Evolutionary conservation across 371 early-diverging fungal species (phyloP), one percentile per base, ranked within the genome.

Genomic region (Thermomucor indicae-seudaticae): DNA sequence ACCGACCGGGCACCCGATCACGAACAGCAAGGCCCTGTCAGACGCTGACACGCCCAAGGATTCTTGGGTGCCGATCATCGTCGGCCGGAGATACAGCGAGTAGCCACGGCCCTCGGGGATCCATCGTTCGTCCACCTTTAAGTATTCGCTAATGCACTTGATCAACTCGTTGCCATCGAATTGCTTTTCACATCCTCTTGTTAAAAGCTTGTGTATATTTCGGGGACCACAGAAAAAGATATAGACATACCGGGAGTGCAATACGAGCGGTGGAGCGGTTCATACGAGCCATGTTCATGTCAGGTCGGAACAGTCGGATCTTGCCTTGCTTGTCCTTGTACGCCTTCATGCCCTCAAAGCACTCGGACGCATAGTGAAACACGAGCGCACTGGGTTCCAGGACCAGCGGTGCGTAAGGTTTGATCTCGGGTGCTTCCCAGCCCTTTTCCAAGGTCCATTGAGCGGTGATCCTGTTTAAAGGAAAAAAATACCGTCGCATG

Each of bases 301-400:
- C 86, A 3, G 94, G 93, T 27, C 96, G 79, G 80, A 90, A 93
- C 52, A 95, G 67, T 41, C 93, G 81, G 42, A 92, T 81, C 34
- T 81, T 83, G 41, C 93, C 93, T 11, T 86, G 57, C 54, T 78
- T 81, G 56, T 92, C 93, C 67, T 91, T 91, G 72, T 84, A 95
- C 28, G 92, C 95, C 74, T 94, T 94, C 80, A 91, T 79, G 24
- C 93, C 96, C 78, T 96, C 96, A 55, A 96, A 96, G 55, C 94
- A 91, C 82, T 89, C 91, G 27, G 93, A 79, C 6, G 86, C 86
- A 72, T 97, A 97, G 70, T 97, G 95, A 63, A 97, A 92, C 6
- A 94, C 96, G 43, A 85, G 82, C 14, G 92, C 81, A 34, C 89
- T 83, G 3, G 98, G 96, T 29, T 90, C 89, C 17, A 97, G 70